Conservation (phyloP, 2,329 filamentous ascomycete species). For the Coleophoma cylindrospora region DNA sequence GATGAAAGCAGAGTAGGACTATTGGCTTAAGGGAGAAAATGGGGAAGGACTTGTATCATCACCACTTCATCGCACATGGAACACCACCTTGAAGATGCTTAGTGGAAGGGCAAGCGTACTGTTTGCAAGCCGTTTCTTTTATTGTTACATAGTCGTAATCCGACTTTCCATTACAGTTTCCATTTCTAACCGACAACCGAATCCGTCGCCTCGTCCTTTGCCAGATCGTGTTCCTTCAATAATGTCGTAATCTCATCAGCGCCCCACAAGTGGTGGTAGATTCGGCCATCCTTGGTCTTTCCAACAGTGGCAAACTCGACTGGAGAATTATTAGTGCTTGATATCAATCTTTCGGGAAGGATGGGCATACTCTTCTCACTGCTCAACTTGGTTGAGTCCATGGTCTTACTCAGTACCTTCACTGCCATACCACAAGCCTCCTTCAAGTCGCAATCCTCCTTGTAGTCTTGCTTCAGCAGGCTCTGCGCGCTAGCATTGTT, state of each 20-base stretch:
- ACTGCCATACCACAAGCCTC: constrained; percentile 97
- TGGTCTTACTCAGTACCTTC: constrained; percentile 99
- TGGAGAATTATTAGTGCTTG: constrained; percentile 32
- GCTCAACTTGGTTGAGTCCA: constrained; percentile 98
- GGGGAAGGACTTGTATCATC: no score
- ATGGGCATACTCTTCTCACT: constrained; percentile 88
- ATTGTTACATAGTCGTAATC: constrained; percentile 20
- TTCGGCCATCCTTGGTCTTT: constrained; percentile 89
- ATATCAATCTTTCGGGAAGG: no score
- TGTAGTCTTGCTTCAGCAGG: constrained; percentile 98
- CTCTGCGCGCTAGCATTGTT: constrained; percentile 98
- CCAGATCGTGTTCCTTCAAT: constrained; percentile 91
- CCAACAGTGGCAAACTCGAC: constrained; percentile 98
- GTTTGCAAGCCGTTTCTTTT: constrained; percentile 9
- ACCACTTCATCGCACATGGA: no score
- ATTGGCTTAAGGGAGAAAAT: no score
- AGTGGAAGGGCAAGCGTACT: no score
- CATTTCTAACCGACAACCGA: constrained; percentile 22
- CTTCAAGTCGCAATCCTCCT: constrained; percentile 93
- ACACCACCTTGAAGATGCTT: no score
- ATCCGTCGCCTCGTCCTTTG: constrained; percentile 63
- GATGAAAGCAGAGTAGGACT: no score
- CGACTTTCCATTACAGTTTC: constrained; percentile 3
- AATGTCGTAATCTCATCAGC: constrained; percentile 94
- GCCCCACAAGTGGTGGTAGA: constrained; percentile 97